phyloP scores from a whole-genome alignment of 371 early-diverging fungal species.

The Apophysomyces elegans region DNA sequence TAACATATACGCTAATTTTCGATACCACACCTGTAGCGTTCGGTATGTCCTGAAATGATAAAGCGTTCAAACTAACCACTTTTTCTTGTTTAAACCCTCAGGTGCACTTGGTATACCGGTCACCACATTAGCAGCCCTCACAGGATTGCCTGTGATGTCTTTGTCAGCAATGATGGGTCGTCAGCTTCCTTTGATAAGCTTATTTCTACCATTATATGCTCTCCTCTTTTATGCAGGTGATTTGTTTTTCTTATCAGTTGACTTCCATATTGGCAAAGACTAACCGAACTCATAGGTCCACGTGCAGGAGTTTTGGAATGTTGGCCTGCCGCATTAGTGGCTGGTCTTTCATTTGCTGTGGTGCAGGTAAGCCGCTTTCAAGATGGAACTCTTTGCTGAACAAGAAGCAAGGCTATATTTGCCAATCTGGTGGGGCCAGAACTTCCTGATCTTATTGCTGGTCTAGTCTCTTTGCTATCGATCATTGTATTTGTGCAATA shows the following conservation, averaged over 20 bases:
- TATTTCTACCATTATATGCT: constrained; percentile 49
- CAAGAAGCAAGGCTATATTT: constrained; percentile 31
- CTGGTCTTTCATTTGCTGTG: constrained; percentile 53
- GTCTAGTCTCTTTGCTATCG: constrained; percentile 41
- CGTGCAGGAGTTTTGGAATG: constrained; percentile 50
- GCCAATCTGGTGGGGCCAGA: constrained; percentile 53
- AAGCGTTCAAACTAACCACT: not conserved
- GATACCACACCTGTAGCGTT: constrained; percentile 55
- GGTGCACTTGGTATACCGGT: constrained; percentile 27
- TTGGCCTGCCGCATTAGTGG: constrained; percentile 49
- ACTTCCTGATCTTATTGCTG: constrained; percentile 54
- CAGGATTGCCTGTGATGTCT: constrained; percentile 38
- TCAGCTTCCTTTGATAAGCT: constrained; percentile 47
- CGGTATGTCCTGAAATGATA: constrained; percentile 18
- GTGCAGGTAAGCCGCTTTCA: constrained; percentile 27
- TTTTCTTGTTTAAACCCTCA: not conserved
- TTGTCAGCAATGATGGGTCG: constrained; percentile 57
- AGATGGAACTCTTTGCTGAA: not conserved
- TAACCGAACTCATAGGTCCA: not conserved
- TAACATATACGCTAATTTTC: constrained; percentile 45
- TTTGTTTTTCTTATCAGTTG: constrained; percentile 7
- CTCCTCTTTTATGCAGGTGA: constrained; percentile 39
- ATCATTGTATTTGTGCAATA: constrained; percentile 48
- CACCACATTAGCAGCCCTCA: constrained; percentile 50
- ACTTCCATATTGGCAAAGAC: not conserved